Conservation (phyloP, 495 filamentous ascomycete genomes). For the Aspergillus sclerotiicarbonarius region DNA sequence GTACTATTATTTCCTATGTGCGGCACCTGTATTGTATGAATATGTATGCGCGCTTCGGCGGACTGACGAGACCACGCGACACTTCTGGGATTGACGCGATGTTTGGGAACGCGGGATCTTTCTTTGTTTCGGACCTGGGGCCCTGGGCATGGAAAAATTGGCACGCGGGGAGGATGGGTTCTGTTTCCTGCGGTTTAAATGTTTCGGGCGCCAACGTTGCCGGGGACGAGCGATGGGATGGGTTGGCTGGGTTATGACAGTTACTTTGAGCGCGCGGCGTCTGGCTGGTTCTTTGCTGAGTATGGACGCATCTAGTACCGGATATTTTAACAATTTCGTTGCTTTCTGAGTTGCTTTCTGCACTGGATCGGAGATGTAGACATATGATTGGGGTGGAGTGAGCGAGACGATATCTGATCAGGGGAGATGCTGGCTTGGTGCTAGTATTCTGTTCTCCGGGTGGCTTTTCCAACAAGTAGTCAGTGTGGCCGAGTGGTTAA, state of each 20-base stretch:
- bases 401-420: too few relatives aligned
- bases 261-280: conserved; percentile 15
- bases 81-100: conserved; percentile 3
- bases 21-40: conserved; percentile 19
- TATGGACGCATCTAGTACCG: not conserved
- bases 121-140: not conserved
- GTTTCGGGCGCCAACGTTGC: not conserved
- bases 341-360: not conserved
- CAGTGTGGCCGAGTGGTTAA: conserved; percentile 1
- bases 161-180: not conserved
- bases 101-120: not conserved
- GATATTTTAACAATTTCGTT: not conserved
- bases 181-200: not conserved
- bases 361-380: not conserved
- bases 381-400: not conserved
- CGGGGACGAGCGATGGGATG: conserved; percentile 3
- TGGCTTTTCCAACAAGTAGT: not conserved
- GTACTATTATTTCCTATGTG: conserved; percentile 21
- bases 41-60: conserved; percentile 16
- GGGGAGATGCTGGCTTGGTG: not conserved
- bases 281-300: conserved; percentile 6
- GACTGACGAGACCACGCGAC: conserved; percentile 17
- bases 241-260: not conserved
- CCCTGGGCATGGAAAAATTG: not conserved
- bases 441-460: not conserved